Percentiles rank a stretch among this genome's conserved stretches.
These are phyloP conservation scores for Delonix regia DNA, from an alignment of 306 rosid species.

Conservation along the genomic window DNA sequence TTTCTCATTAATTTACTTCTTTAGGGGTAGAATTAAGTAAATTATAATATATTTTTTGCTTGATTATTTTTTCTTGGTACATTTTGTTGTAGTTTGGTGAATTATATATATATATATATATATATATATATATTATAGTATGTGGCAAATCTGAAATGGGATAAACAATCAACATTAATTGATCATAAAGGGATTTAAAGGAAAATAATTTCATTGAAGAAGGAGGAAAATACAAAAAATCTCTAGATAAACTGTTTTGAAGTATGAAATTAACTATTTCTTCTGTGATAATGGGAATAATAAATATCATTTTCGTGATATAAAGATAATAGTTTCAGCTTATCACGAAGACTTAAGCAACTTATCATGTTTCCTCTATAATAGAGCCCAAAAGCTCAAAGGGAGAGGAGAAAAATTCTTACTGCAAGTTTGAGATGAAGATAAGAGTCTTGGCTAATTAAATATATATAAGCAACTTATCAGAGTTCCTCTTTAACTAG, in stretches of 20 bases:
- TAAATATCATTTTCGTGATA: neutral
- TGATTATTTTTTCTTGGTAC: too few relatives aligned
- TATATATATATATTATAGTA: too few relatives aligned
- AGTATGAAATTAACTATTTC: neutral
- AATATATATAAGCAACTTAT: neutral
- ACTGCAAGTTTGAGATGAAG: neutral
- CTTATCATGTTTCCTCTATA: neutral
- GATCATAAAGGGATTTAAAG: neutral
- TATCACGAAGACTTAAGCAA: neutral
- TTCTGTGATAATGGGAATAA: neutral
- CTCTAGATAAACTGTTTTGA: neutral
- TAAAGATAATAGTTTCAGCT: neutral
- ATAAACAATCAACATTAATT: too few relatives aligned
- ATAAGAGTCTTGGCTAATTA: neutral
- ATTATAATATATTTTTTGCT: too few relatives aligned
- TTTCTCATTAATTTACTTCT: too few relatives aligned
- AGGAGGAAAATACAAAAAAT: neutral
- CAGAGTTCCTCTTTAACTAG: neutral
- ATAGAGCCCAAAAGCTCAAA: neutral
- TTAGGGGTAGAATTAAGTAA: too few relatives aligned
- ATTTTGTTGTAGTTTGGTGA: too few relatives aligned
- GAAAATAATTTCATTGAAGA: neutral
- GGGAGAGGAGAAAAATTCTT: neutral
- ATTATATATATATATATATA: too few relatives aligned
- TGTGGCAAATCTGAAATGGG: too few relatives aligned